phyloP scores from a whole-genome alignment of 2,329 filamentous ascomycete species.

The Ophiostoma ips region DNA sequence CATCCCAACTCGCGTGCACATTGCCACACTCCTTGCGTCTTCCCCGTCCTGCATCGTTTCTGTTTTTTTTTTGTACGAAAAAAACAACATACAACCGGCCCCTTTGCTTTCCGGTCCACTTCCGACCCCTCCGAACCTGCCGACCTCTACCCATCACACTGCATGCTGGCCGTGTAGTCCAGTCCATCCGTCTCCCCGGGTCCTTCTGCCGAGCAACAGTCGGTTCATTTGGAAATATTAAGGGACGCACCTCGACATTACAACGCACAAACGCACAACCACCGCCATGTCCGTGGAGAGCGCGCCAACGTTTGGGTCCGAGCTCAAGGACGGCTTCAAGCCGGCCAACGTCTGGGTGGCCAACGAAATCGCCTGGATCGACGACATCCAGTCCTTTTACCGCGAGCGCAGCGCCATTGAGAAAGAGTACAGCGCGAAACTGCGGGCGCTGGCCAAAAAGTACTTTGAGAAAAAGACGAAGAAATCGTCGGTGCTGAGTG shows the following conservation, averaged over 20 bases:
- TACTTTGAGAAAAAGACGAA: slow-evolving; percentile 91
- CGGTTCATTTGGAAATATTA: no score
- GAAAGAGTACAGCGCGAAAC: slow-evolving; percentile 88
- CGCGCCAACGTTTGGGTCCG: slow-evolving; percentile 77
- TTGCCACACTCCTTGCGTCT: no score
- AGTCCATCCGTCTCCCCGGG: neutral
- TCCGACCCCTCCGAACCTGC: neutral
- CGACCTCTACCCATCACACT: neutral
- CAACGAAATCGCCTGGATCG: slow-evolving; percentile 84
- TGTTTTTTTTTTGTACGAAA: no score
- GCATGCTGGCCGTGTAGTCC: neutral
- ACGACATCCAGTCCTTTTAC: slow-evolving; percentile 95
- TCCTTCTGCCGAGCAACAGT: no score
- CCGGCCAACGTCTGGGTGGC: slow-evolving; percentile 84
- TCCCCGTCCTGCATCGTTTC: no score
- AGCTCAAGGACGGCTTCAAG: slow-evolving; percentile 98
- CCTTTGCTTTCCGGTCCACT: no score
- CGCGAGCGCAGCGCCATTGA: slow-evolving; percentile 87
- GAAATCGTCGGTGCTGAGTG: slow-evolving; percentile 75
- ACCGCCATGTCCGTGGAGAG: slow-evolving; percentile 55
- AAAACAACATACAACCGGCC: no score
- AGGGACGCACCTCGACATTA: no score
- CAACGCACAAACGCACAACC: no score
- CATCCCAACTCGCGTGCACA: neutral
- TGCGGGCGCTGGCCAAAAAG: slow-evolving; percentile 79